Base-by-base conservation (phyloP, 2,329 filamentous ascomycete genomes). In the Fusarium sp. region DNA sequence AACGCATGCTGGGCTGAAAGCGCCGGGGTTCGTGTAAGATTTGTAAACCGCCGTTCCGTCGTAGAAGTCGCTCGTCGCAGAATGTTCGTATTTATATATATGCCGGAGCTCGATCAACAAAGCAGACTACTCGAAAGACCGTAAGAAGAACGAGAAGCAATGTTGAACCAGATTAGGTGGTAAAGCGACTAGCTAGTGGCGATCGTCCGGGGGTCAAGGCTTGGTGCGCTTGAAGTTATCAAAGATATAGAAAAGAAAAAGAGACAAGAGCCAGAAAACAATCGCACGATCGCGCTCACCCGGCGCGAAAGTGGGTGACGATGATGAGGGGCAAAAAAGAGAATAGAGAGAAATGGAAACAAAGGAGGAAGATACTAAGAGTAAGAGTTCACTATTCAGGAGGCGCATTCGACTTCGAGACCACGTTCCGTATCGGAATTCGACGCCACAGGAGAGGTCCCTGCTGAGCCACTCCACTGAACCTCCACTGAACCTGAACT, bases 1-100 rank as follows among this genome's bases (percentile, higher is more conserved):
- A 61, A 74, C 77, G 77, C 79, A 81, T 81, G 62, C 41, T 71
- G 70, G 65, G 70, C 58, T 34, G 49, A 27, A 44, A 51, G 57
- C 62, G 51, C 61, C 60, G 45, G 51, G 55, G 60, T 58, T 64
- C 47, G 64, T 63, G 49, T 53, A 55, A 48, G 42, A 37, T 18
- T 54, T 32, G 22, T 58, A 53, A 44, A 30, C 8, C 14, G 25
- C 16, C 9, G 25, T 30, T 25, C 20, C 46, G 18, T 27, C 16
- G 34, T 27, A 44, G 18, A 66, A 22, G 42, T 7, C 25, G 44
- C 34, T 30, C 34, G 52, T 45, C 53, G 55, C 42, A 56, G 56
- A 37, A 18, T 32, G 42, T 49, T 6, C 20, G 13, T 44, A 56
- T 55, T 9, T 20, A 13, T 41, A 22, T 22, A 25, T 49, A 54